Evolutionary conservation across 805 yeast genomes (phyloP).

Genomic region (Candida silvicultrix): DNA sequence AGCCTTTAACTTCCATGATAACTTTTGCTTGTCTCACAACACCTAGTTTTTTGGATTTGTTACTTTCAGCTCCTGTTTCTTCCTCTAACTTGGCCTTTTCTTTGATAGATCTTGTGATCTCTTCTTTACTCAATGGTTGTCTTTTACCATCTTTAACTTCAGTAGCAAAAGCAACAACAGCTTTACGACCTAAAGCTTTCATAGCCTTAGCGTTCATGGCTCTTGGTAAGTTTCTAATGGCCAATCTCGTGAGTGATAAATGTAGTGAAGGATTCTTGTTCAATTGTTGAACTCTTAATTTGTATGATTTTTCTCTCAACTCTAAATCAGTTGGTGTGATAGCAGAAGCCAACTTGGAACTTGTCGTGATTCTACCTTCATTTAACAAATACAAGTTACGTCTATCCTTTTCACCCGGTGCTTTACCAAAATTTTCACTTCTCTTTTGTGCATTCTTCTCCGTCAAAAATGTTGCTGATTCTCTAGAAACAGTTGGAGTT

Average conservation of each 20-base stretch:
- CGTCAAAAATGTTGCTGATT: slow-evolving; percentile 67
- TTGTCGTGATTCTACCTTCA: slow-evolving; percentile 86
- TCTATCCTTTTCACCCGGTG: slow-evolving; percentile 72
- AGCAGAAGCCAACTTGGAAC: slow-evolving; percentile 68
- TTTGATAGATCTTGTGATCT: slow-evolving; percentile 70
- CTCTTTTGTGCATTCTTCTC: slow-evolving; percentile 70
- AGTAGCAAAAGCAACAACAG: slow-evolving; percentile 88
- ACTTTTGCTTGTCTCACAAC: slow-evolving; percentile 92
- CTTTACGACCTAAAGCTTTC: slow-evolving; percentile 90
- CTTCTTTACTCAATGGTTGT: slow-evolving; percentile 87
- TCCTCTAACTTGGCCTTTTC: slow-evolving; percentile 41
- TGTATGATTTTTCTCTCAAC: slow-evolving; percentile 80
- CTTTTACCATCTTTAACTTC: slow-evolving; percentile 73
- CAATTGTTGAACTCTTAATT: slow-evolving; percentile 82
- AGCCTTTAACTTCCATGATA: slow-evolving; percentile 85
- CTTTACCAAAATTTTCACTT: slow-evolving; percentile 71
- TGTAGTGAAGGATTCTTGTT: slow-evolving; percentile 88
- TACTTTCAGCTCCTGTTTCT: slow-evolving; percentile 39
- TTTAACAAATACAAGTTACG: slow-evolving; percentile 82
- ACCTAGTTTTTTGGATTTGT: slow-evolving; percentile 73
- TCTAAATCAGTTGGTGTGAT: slow-evolving; percentile 73
- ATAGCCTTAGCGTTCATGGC: slow-evolving; percentile 83
- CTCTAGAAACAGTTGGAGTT: slow-evolving; percentile 81
- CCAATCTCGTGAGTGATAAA: slow-evolving; percentile 90
- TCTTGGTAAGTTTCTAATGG: slow-evolving; percentile 90